These are phyloP conservation scores for Trametes sanguinea DNA, from an alignment of 768 basidiomycete species.

Conservation along the genomic window DNA sequence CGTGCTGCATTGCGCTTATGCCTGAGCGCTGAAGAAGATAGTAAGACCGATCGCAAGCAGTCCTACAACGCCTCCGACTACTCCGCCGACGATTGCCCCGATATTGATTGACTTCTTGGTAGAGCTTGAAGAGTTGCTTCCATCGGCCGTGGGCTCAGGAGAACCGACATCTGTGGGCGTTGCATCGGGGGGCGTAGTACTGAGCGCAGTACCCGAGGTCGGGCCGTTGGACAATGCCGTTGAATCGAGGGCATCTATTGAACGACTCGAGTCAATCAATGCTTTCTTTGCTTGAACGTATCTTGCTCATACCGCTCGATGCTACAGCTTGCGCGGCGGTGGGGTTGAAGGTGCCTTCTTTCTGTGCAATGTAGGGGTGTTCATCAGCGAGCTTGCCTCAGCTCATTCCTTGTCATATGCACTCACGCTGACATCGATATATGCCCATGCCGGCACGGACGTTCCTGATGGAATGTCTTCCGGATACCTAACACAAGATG, in stretches of 20 bases:
- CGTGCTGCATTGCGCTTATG: conserved; percentile 1
- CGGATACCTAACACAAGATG: conserved; percentile 2
- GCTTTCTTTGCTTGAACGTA: not conserved
- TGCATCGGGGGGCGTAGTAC: too few relatives aligned
- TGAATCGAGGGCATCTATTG: not conserved
- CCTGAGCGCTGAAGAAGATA: conserved; percentile 14
- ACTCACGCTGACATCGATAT: conserved; percentile 17
- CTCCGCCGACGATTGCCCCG: conserved; percentile 15
- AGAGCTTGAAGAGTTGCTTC: not conserved
- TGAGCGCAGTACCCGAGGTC: not conserved
- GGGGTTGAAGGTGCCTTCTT: conserved; percentile 2
- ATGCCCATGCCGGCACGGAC: conserved; percentile 19
- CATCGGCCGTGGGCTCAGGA: too few relatives aligned
- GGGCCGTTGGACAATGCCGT: not conserved
- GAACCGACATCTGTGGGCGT: too few relatives aligned
- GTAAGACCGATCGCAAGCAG: conserved; percentile 1
- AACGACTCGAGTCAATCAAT: not conserved
- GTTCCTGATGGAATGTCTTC: conserved; percentile 9
- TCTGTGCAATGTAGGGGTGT: not conserved
- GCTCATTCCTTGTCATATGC: too few relatives aligned
- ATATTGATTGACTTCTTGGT: conserved; percentile 15
- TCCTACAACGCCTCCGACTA: conserved; percentile 13
- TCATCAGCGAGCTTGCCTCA: not conserved
- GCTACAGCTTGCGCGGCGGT: not conserved
- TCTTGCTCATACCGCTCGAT: not conserved